Evolutionary conservation across 2,329 filamentous ascomycete species (phyloP).

Genomic region (Teratosphaeria gauchensis): DNA sequence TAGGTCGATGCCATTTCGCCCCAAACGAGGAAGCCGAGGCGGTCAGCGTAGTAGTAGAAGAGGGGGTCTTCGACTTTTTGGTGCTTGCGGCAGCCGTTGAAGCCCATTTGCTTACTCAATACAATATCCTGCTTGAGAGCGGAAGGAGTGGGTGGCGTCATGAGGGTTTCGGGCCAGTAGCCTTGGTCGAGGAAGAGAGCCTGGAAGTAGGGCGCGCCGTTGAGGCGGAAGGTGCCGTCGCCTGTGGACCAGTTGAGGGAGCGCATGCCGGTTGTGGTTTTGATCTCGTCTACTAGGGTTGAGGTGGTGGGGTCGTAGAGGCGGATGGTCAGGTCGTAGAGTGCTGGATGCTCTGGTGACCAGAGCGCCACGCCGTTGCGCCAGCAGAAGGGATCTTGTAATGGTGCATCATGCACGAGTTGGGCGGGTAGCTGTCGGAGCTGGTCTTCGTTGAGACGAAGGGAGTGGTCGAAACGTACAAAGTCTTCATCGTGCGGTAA

Average conservation of each 20-base stretch:
- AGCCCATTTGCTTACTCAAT: constrained; percentile 50
- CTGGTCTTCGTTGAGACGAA: constrained; percentile 40
- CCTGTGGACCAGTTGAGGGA: constrained; percentile 49
- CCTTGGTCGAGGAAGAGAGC: constrained; percentile 52
- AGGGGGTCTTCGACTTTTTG: constrained; percentile 54
- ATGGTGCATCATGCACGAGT: constrained; percentile 26
- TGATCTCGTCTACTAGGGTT: constrained; percentile 44
- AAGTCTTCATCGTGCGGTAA: constrained; percentile 43
- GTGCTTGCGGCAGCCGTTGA: constrained; percentile 57
- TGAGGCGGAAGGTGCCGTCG: constrained; percentile 51
- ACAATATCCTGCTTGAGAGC: constrained; percentile 44
- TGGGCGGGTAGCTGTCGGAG: constrained; percentile 31
- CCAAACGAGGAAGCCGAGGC: constrained; percentile 53
- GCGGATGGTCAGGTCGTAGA: constrained; percentile 48
- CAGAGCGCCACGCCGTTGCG: constrained; percentile 50
- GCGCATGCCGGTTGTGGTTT: constrained; percentile 53
- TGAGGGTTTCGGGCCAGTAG: constrained; percentile 53
- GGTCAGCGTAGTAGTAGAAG: constrained; percentile 54
- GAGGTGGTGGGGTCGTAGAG: constrained; percentile 34
- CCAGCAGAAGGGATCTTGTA: constrained; percentile 36
- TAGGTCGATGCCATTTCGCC: constrained; percentile 58
- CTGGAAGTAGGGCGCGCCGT: constrained; percentile 51
- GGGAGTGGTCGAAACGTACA: constrained; percentile 37
- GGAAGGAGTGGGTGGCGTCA: constrained; percentile 46
- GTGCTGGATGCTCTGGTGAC: constrained; percentile 49